phyloP scores from a whole-genome alignment of 345 rosid species.

The Eucalyptus brandiana region DNA sequence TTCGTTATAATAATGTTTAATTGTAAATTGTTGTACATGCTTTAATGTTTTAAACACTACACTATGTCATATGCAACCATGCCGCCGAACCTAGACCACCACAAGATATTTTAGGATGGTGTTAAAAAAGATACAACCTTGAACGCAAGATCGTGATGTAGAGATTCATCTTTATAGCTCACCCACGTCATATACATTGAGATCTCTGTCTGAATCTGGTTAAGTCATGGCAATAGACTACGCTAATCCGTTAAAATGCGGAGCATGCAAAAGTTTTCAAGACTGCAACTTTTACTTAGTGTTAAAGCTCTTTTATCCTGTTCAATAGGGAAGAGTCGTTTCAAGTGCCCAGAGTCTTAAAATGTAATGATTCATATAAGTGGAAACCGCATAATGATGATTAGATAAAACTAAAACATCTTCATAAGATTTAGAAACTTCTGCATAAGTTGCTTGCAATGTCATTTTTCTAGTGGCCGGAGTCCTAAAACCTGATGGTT shows the following conservation, averaged over 20 bases:
- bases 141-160: fast-evolving
- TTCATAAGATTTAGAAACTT: background rate
- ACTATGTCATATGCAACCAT: no score
- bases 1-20: no score
- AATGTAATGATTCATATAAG: background rate
- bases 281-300: background rate
- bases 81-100: no score
- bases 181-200: background rate
- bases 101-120: no score
- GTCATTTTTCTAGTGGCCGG: background rate
- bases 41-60: no score
- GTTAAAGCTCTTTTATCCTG: background rate
- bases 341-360: background rate
- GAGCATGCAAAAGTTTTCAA: background rate
- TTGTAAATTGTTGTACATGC: no score
- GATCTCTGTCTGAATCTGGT: background rate
- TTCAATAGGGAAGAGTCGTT: background rate
- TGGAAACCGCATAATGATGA: background rate
- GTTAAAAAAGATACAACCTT: no score
- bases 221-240: background rate
- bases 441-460: background rate
- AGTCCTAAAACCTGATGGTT: background rate
- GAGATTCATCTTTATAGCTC: background rate
- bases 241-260: background rate
- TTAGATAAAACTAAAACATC: background rate